phyloP scores from a whole-genome alignment of 139 green algal genomes.

The Marvania coccoides region DNA sequence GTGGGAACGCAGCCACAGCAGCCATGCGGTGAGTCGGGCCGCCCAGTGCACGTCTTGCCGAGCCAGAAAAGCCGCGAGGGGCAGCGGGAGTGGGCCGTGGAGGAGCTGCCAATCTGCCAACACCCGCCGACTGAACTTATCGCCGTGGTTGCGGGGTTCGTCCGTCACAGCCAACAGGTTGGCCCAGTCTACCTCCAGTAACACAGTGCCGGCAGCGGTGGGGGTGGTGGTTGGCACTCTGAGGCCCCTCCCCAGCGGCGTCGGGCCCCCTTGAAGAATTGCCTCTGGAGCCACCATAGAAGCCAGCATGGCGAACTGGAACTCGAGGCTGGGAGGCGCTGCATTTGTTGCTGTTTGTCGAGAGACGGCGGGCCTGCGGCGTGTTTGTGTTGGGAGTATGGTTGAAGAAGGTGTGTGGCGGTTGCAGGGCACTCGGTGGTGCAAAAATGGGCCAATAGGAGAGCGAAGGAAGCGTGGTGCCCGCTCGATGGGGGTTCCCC shows the following conservation, averaged over 20 bases:
- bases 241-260: constrained; percentile 21
- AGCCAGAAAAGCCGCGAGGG: constrained; percentile 18
- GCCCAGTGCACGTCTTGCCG: constrained; percentile 24
- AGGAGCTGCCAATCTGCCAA: constrained; percentile 33
- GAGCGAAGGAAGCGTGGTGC: no score
- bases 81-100: constrained; percentile 26
- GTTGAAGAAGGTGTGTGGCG: no score
- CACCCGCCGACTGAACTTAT: constrained; percentile 6
- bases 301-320: no score
- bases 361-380: no score
- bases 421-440: no score
- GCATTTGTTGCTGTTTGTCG: no score
- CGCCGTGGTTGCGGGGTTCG: constrained; percentile 12
- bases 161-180: constrained; percentile 35
- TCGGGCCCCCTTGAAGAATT: no score
- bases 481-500: no score
- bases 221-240: constrained; percentile 1
- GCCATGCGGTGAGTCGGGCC: constrained; percentile 25
- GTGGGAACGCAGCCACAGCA: constrained; percentile 24
- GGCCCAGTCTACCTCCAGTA: constrained; percentile 21
- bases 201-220: background rate
- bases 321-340: no score
- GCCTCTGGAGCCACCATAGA: no score
- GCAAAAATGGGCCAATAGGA: no score
- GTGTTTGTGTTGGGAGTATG: no score